Evolutionary conservation across 2,329 filamentous ascomycete species (phyloP), one percentile per base, ranked within the genome.

Genomic region (Colletotrichum tanaceti): DNA sequence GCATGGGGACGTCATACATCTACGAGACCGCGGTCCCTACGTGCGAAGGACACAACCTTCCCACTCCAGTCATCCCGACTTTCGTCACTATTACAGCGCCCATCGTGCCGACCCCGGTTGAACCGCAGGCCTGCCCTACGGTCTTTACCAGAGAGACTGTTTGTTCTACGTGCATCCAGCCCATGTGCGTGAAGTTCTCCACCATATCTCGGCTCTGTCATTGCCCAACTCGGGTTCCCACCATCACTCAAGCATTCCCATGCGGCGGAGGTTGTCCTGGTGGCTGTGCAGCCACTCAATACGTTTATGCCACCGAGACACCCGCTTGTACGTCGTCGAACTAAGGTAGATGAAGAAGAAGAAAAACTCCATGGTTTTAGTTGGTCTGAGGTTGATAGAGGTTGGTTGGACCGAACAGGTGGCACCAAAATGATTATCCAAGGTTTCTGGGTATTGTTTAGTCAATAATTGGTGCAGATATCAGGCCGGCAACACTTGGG

Each of bases 241-340:
- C 66, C 10, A 50, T 65, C 5, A 43, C 63, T 9, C 46, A 55
- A 41, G 43, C 24, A 3, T 70, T 55, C 9, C 62, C 62, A 20
- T 71, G 69, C 18, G 52, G 43, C 7, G 53, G 18, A 4, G 18
- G 9, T 3, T 71, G 69, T 22, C 69, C 69, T 18, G 58, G 43
- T 28, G 69, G 69, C 4, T 71, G 69, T 35, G 62, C 52, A 3
- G 50, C 35, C 20, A 71, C 69, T 9, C 22, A 38, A 16, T 71
- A 70, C 49, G 11, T 58, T 13, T 58, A 71, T 52, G 62, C 38
- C 1, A 66, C 69, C 5, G 52, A 63, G 2, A 69, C 28, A 13
- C 66, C 69, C 5, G 38, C 13, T 4, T 70, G 68, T 22, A 58
- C 53, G 0, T 28, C 67, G 5, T 24, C 24, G 3, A n/a, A n/a